These are phyloP conservation scores for Tillandsia fasciculata DNA, from an alignment of 176 grass and related monocot genomes.

Conservation along the genomic window DNA sequence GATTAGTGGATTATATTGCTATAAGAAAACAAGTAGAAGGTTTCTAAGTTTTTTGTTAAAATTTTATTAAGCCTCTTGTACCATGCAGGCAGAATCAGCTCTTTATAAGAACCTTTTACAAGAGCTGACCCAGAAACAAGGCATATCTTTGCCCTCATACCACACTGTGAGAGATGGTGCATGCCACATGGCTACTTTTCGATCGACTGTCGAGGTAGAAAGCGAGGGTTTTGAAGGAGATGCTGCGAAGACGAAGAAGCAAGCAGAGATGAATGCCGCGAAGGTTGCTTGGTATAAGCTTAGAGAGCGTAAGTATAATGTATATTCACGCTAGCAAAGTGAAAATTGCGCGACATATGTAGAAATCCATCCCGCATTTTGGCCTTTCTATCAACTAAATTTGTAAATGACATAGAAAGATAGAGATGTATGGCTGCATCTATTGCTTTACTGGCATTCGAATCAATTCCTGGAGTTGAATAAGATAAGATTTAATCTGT, in stretches of 20 bases:
- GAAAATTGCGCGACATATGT: no score
- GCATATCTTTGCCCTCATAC: slow-evolving; percentile 41
- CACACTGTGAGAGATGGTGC: slow-evolving; percentile 25
- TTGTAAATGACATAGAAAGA: neutral
- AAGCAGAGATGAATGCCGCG: slow-evolving; percentile 57
- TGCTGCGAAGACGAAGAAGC: slow-evolving; percentile 50
- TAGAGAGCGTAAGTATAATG: slow-evolving; percentile 45
- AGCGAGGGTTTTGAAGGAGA: slow-evolving; percentile 43
- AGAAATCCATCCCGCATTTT: no score
- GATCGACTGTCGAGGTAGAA: slow-evolving; percentile 45
- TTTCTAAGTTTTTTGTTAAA: neutral
- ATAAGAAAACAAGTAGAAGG: neutral
- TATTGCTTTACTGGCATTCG: neutral
- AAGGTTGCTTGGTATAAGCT: slow-evolving; percentile 48
- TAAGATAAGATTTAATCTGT: neutral
- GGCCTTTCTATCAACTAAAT: no score
- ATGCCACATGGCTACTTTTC: slow-evolving; percentile 19
- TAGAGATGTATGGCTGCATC: neutral
- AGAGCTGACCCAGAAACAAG: slow-evolving; percentile 51
- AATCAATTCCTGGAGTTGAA: neutral
- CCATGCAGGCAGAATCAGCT: slow-evolving; percentile 34
- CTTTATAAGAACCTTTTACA: slow-evolving; percentile 54
- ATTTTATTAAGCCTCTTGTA: slow-evolving; percentile 25
- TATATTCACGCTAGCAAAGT: neutral
- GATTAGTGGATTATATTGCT: no score